Evolutionary conservation across 1,284 basidiomycete genomes (phyloP).

Genomic region (Coniferiporia sulphurascens): DNA sequence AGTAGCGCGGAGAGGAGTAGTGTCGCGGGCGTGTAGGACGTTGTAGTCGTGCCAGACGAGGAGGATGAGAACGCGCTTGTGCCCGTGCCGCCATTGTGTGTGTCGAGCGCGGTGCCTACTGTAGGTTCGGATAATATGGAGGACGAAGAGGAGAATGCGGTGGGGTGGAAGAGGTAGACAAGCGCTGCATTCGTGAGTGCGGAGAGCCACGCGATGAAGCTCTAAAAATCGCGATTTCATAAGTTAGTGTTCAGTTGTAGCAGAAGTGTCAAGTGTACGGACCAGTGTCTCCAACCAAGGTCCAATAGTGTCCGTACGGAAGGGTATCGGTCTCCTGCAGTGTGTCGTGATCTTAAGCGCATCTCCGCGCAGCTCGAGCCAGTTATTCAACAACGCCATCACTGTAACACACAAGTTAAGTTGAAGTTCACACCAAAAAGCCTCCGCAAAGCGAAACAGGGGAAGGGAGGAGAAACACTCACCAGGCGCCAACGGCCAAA

Average conservation of each 20-base stretch:
- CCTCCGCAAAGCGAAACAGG: slow-evolving; percentile 23
- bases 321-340: slow-evolving; percentile 79
- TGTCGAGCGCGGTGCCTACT: no score
- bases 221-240: slow-evolving; percentile 22
- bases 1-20: slow-evolving; percentile 65
- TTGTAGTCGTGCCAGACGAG: no score
- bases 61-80: not conserved
- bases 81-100: slow-evolving; percentile 25
- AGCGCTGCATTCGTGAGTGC: slow-evolving; percentile 83
- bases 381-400: slow-evolving; percentile 81
- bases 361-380: slow-evolving; percentile 89
- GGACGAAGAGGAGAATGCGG: not conserved
- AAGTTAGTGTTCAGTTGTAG: no score
- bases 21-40: slow-evolving; percentile 30
- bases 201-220: slow-evolving; percentile 85
- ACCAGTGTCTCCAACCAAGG: slow-evolving; percentile 88
- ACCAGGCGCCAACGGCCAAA: slow-evolving; percentile 92
- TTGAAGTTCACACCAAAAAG: slow-evolving; percentile 12
- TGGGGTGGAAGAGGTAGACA: slow-evolving; percentile 74
- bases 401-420: slow-evolving; percentile 31
- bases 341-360: slow-evolving; percentile 94
- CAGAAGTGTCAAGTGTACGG: slow-evolving; percentile 17
- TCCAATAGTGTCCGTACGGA: slow-evolving; percentile 86
- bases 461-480: slow-evolving; percentile 23
- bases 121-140: no score